Percentiles rank a stretch among this genome's conserved stretches.
Conservation (phyloP, 306 rosid genomes). For the Coriaria nepalensis region DNA sequence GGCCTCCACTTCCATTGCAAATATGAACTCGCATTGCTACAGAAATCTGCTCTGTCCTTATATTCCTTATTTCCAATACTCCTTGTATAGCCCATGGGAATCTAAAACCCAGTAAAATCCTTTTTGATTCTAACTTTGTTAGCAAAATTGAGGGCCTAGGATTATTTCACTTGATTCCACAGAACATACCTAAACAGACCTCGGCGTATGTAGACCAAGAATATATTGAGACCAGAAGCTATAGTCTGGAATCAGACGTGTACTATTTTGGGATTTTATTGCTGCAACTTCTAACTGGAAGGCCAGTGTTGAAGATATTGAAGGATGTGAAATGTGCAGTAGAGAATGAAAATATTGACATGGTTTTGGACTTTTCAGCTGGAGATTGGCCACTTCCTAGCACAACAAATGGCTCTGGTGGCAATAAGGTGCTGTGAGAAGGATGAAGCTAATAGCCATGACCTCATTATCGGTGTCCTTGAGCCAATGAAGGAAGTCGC, state of each 20-base stretch:
- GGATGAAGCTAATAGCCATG: constrained; percentile 36
- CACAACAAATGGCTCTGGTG: constrained; percentile 47
- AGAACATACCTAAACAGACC: constrained; percentile 19
- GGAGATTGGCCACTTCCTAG: constrained; percentile 87
- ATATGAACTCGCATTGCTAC: constrained; percentile 54
- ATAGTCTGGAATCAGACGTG: constrained; percentile 62
- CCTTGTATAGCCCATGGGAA: constrained; percentile 76
- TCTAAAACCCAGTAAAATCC: constrained; percentile 72
- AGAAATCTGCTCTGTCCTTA: constrained; percentile 71
- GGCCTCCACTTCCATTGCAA: constrained; percentile 68
- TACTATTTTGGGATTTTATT: constrained; percentile 70
- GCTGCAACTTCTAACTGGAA: constrained; percentile 54
- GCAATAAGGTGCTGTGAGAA: constrained; percentile 67
- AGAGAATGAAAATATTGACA: constrained; percentile 35
- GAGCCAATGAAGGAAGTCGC: constrained; percentile 47
- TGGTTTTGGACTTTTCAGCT: constrained; percentile 67
- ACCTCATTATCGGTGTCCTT: constrained; percentile 56
- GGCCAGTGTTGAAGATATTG: constrained; percentile 40
- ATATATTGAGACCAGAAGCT: constrained; percentile 43
- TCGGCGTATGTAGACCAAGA: constrained; percentile 60
- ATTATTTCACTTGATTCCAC: constrained; percentile 36
- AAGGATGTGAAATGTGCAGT: constrained; percentile 62
- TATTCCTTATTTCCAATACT: constrained; percentile 61
- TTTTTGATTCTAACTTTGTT: constrained; percentile 68
- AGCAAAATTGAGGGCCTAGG: constrained; percentile 69